Evolutionary conservation across 2,329 filamentous ascomycete species (phyloP).

Genomic region (Shiraia sp.): DNA sequence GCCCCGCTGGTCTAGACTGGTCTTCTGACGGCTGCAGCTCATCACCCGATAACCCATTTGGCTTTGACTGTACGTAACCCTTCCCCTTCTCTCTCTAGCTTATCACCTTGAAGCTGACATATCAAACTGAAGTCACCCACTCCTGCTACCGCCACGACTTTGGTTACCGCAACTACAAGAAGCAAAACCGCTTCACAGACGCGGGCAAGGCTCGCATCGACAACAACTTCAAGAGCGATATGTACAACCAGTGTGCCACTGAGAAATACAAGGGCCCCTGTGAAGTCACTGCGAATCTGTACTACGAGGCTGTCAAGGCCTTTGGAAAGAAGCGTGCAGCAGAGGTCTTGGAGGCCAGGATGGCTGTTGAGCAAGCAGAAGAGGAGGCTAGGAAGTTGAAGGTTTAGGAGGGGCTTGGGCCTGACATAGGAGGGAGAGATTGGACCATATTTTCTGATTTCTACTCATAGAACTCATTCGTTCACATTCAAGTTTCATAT

Average conservation of each 20-base stretch:
- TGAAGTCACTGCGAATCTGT: constrained; percentile 34
- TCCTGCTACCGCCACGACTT: constrained; percentile 59
- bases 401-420: background rate
- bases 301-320: constrained; percentile 38
- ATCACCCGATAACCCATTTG: constrained; percentile 39
- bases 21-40: constrained; percentile 40
- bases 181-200: constrained; percentile 51
- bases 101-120: too few relatives aligned
- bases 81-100: too few relatives aligned
- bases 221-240: constrained; percentile 51
- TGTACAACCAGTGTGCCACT: constrained; percentile 36
- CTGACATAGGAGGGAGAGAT: too few relatives aligned
- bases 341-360: constrained; percentile 3
- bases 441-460: too few relatives aligned
- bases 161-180: constrained; percentile 56
- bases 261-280: constrained; percentile 23
- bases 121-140: constrained; percentile 27
- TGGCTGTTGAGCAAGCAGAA: constrained; percentile 1
- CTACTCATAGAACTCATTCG: too few relatives aligned
- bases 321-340: constrained; percentile 19
- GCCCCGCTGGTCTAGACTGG: constrained; percentile 48
- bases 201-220: constrained; percentile 48
- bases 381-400: background rate
- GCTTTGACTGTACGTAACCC: constrained; percentile 30
- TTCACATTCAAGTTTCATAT: too few relatives aligned